Base-by-base conservation (phyloP, 495 filamentous ascomycete species). In the Sporormia fimetaria region DNA sequence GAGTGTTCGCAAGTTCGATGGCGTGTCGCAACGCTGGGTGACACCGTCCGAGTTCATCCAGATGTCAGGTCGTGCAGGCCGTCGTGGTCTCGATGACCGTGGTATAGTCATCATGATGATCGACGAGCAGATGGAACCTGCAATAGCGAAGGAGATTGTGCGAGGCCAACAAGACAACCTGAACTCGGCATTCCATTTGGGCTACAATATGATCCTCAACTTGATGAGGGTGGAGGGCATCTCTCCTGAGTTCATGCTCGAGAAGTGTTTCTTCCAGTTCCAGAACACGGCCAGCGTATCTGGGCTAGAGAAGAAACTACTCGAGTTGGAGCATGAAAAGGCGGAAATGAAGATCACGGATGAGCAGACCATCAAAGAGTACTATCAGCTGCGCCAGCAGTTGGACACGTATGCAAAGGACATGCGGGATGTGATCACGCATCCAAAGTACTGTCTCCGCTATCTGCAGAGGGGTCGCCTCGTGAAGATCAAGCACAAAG, bases 41-140 rank as follows among this genome's bases (percentile, higher is more conserved):
- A 93, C 85, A 0, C 84, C 90, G 2, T 95, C 87, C 14, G 90
- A 98, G 52, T 98, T 95, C 60, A 80, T 96, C 41, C 90, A 98
- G 57, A 98, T 98, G 90, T 93, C 90, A 18, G 90, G 90, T 42
- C 79, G 90, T 58, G 90, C 90, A 15, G 90, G 90, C 51, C 81
- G 90, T 69, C 74, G 90, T 73, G 90, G 90, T 64, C 80, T 98
- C 38, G 90, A 98, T 65, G 90, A 95, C 34, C 81, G 90, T 40
- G 90, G 90, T 72, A 93, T 98, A 56, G 90, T 96, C 52, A 98
- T 98, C 57, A 93, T 98, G 82, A 98, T 98, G 90, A 76, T 98
- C 36, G 82, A 92, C 46, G 83, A 87, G 56, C 82, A 87, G 63
- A 92, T 98, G 73, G 92, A 96, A 47, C 92, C 90, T n/a, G 76